phyloP scores from a whole-genome alignment of 352 stramenopile genomes.

The Phytophthora hibernalis region DNA sequence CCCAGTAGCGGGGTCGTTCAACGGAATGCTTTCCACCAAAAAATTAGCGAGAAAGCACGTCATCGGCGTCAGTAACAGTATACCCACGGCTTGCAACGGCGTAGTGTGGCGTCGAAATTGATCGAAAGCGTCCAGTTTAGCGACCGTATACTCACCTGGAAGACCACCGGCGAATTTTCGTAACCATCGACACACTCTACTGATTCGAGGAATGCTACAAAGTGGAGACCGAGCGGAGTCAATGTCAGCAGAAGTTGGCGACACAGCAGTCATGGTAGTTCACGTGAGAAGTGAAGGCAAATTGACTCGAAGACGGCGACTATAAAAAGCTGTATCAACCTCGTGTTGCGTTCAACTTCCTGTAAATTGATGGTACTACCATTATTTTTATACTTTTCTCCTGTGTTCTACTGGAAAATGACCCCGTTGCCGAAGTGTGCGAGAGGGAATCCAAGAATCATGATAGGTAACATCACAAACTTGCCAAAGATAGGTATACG shows the following conservation, averaged over 20 bases:
- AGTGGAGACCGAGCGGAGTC: neutral
- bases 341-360: too few species aligned
- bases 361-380: too few species aligned
- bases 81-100: neutral
- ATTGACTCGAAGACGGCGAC: neutral
- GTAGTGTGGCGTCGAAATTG: slow-evolving; percentile 13
- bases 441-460: slow-evolving; percentile 39
- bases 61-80: slow-evolving; percentile 26
- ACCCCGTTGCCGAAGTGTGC: slow-evolving; percentile 8
- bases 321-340: neutral
- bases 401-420: neutral
- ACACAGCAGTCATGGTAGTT: slow-evolving; percentile 8
- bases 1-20: slow-evolving; percentile 24
- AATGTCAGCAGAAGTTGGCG: slow-evolving; percentile 4
- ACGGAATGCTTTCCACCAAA: slow-evolving; percentile 31
- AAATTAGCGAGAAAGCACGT: slow-evolving; percentile 30
- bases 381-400: neutral
- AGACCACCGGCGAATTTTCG: slow-evolving; percentile 4
- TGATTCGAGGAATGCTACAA: neutral
- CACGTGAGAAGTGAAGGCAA: neutral
- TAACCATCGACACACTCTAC: neutral
- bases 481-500: slow-evolving; percentile 33
- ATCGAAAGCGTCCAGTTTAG: slow-evolving; percentile 36
- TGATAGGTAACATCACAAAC: slow-evolving; percentile 19
- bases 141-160: slow-evolving; percentile 36